Percentiles rank a stretch among this genome's conserved stretches.
phyloP scores from a whole-genome alignment of 257 asterid species.

The Anisodus acutangulus region DNA sequence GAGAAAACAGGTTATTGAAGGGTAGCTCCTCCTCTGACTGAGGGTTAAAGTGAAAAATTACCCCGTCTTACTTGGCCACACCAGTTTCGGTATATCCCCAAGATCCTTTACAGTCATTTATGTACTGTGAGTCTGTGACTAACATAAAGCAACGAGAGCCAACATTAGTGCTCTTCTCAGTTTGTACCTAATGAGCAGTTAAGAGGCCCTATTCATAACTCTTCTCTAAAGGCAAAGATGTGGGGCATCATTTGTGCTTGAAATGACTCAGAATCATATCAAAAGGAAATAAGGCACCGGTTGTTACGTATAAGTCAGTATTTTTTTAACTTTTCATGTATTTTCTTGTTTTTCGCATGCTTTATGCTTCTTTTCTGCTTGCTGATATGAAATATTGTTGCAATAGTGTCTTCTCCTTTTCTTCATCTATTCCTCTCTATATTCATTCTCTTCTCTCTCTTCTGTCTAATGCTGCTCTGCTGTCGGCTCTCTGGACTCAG shows the following conservation, averaged over 20 bases:
- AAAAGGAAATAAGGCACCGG: background rate
- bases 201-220: background rate
- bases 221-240: conserved; percentile 1
- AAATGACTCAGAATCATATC: conserved; percentile 15
- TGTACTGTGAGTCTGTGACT: background rate
- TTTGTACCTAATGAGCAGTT: background rate
- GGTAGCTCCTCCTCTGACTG: background rate
- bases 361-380: conserved; percentile 6
- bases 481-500: conserved; percentile 85
- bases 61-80: background rate
- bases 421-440: conserved; percentile 41
- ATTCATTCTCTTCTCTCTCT: conserved; percentile 72
- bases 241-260: background rate
- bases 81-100: background rate
- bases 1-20: background rate
- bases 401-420: conserved; percentile 42
- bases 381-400: conserved; percentile 14
- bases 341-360: conserved; percentile 8
- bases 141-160: background rate
- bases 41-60: background rate
- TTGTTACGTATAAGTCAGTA: background rate
- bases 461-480: conserved; percentile 82
- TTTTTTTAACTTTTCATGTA: background rate
- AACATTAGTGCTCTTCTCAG: conserved; percentile 1
- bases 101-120: conserved; percentile 7